Base-by-base conservation (phyloP, 2,329 filamentous ascomycete species). In the Trichoderma harzianum region DNA sequence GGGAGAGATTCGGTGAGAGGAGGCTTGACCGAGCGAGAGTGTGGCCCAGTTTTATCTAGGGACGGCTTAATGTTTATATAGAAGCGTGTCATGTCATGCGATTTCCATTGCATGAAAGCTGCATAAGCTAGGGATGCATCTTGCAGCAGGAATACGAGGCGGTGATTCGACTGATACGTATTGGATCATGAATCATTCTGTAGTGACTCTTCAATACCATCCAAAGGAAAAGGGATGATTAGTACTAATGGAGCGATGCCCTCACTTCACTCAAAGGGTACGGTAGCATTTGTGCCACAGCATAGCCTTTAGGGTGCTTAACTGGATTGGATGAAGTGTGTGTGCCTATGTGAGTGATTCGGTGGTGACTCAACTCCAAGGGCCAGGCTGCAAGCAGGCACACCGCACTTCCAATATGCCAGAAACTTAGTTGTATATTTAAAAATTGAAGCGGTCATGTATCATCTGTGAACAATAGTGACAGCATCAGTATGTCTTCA, bases 401-500 rank as follows among this genome's bases (percentile, higher is more conserved):
- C 16, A 32, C n/a, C 62, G 8, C 60, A 2, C 43, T 51, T 51
- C 3, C 43, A 3, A 51, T 5, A 3, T 51, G 8, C n/a, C 8
- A 18, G 16, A 12, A 11, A 21, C 5, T 51, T 53, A 5, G 3
- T 5, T 10, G 39, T 43, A 43, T 43, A 43, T n/a, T 10, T 5
- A 5, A 43, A 0, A 43, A 18, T 43, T 10, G 16, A 43, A 39
- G 43, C 24, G 5, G 24, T 53, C 5, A 53, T 24, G n/a, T 1
- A 1, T 21, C 1, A 4, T 3, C 2, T 24, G 5, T 5, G 11
- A 14, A 14, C 21, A 53, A 24, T 0, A 24, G 5, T 14, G 21
- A 3, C 1, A 2, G 0, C 11, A 53, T 24, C n/a, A 53, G 1
- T 1, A 39, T n/a, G n/a, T n/a, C n/a, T n/a, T n/a, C n/a, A n/a